Conservation (phyloP, 2,329 filamentous ascomycete species). For the Stachybotrys chartarum region DNA sequence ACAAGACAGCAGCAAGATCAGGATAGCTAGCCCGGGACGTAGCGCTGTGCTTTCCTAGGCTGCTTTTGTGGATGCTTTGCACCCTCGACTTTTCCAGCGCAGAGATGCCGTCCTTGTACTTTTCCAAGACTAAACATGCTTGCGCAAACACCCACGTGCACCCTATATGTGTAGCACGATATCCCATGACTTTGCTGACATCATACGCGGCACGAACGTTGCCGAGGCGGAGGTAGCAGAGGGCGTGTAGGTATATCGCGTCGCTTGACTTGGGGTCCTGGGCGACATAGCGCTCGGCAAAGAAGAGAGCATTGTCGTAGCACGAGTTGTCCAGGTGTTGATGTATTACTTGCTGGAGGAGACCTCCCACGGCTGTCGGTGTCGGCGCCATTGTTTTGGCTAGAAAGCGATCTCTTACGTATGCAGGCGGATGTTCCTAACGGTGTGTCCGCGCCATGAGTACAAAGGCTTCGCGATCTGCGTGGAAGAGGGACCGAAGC, state of each 20-base stretch:
- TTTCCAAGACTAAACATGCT: conserved; percentile 72
- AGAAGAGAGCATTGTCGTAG: conserved; percentile 85
- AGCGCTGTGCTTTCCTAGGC: conserved; percentile 77
- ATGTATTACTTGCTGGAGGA: conserved; percentile 53
- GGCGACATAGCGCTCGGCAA: conserved; percentile 77
- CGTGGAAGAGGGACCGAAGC: not conserved
- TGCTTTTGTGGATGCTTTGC: conserved; percentile 69
- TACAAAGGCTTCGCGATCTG: not conserved
- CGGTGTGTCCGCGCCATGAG: conserved; percentile 18
- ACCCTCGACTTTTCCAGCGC: conserved; percentile 75
- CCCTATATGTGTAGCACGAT: conserved; percentile 69
- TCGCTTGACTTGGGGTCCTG: conserved; percentile 78
- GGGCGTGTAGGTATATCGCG: conserved; percentile 72
- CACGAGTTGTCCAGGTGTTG: conserved; percentile 85
- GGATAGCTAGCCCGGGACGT: conserved; percentile 66
- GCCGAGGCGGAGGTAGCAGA: conserved; percentile 77
- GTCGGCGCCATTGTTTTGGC: conserved; percentile 43
- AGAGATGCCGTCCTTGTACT: conserved; percentile 71
- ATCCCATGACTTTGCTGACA: conserved; percentile 63
- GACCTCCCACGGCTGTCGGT: conserved; percentile 39
- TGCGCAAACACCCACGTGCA: conserved; percentile 91
- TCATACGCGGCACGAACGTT: conserved; percentile 84
- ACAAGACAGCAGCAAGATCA: conserved; percentile 77
- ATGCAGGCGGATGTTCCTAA: conserved; percentile 11
- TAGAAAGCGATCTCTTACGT: not conserved